phyloP scores from a whole-genome alignment of 2,329 filamentous ascomycete species.

The Ceratocystis alfenasii region DNA sequence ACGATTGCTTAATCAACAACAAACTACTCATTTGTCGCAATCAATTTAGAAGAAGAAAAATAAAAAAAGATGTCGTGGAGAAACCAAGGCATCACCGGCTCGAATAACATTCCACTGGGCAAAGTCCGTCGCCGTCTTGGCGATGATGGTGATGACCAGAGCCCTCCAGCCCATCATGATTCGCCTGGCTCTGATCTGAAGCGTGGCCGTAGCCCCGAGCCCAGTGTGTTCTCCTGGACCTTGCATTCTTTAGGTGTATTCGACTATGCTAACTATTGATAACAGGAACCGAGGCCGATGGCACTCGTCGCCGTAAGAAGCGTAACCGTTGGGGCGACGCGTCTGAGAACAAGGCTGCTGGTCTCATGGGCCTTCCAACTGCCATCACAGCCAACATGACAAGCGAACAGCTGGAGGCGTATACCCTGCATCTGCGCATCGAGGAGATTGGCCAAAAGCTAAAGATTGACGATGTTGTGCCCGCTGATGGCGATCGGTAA shows the following conservation, averaged over 20 bases:
- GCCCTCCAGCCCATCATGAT: slow-evolving; percentile 20
- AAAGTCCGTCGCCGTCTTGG: slow-evolving; percentile 69
- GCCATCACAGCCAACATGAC: slow-evolving; percentile 98
- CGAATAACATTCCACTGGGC: slow-evolving; percentile 93
- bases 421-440: slow-evolving; percentile 89
- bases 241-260: not conserved
- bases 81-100: slow-evolving; percentile 81
- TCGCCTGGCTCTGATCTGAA: slow-evolving; percentile 44
- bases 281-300: slow-evolving; percentile 51
- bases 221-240: slow-evolving; percentile 43
- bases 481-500: slow-evolving; percentile 88
- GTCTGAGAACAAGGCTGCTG: slow-evolving; percentile 95
- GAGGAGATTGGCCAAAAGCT: slow-evolving; percentile 99
- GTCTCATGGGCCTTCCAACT: slow-evolving; percentile 92
- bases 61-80: slow-evolving; percentile 49
- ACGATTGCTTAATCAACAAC: not conserved
- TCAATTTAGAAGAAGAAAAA: too few relatives aligned
- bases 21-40: too few relatives aligned
- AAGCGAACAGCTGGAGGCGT: slow-evolving; percentile 93
- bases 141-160: slow-evolving; percentile 32
- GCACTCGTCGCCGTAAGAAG: slow-evolving; percentile 86
- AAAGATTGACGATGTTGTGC: slow-evolving; percentile 96
- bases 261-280: not conserved
- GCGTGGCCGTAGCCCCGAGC: slow-evolving; percentile 84
- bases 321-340: slow-evolving; percentile 97